Evolutionary conservation across 768 basidiomycete genomes (phyloP), one percentile per base, ranked within the genome.

Genomic region (Dioszegia aurantiaca): DNA sequence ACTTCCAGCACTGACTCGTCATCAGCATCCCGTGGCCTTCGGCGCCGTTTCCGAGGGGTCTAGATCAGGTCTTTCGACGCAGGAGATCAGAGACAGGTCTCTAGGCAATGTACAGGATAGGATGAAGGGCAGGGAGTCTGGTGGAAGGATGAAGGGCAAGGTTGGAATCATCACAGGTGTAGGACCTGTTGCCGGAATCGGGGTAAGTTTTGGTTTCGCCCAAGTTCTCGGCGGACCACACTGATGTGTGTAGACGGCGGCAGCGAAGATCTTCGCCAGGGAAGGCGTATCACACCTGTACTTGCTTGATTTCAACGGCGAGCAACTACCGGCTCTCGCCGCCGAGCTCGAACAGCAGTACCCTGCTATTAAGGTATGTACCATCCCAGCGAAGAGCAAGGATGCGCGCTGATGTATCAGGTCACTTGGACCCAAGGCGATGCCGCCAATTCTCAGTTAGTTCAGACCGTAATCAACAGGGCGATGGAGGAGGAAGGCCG

Each of bases 121-220:
- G 33, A 33, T 55, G 6, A 46, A 57, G 19, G 19, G 3, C 3
- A 59, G 55, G 4, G 24, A 54, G 12, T 60, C 61, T 10, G 36
- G 23, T 27, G 79, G 77, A 19, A 81, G 84, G 66, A 80, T 93
- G 62, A 81, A 81, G 70, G 84, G 81, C 62, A 93, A 90, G 75
- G 88, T 92, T 24, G 89, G 87, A 67, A 81, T 94, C 56, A 83
- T 94, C 65, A 94, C 92, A 0, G 92, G 92, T 17, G 90, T 87
- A 28, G 87, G 88, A 28, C 91, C 89, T 19, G 71, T 87, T 64
- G 86, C 86, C 72, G 92, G 92, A 17, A 95, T 95, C 60, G 92
- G 92, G 87, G 92, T 77, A 64, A 83, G 61, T 58, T 2, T 28
- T 23, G 23, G 23, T 19, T 26, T 30, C 21, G 27, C 26, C 4